A percentile compares a stretch with the other conserved stretches of the same genome.
Conservation (phyloP, 495 filamentous ascomycete genomes). For the Daldinia grandis region DNA sequence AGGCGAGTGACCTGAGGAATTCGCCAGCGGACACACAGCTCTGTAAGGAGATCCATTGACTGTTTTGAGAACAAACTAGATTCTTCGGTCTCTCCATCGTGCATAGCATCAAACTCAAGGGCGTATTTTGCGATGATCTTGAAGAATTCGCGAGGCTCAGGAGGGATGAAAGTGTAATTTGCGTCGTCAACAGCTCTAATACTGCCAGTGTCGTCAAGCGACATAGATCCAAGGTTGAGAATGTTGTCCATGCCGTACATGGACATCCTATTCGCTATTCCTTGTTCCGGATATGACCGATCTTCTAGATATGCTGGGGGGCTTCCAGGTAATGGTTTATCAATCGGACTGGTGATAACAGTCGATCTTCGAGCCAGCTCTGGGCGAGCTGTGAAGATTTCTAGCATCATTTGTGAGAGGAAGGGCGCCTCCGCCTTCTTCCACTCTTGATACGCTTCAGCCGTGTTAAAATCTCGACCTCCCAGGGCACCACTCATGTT, state of each 20-base stretch:
- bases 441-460: slow-evolving; percentile 91
- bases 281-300: slow-evolving; percentile 65
- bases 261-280: slow-evolving; percentile 55
- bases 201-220: slow-evolving; percentile 65
- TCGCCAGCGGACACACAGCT: slow-evolving; percentile 88
- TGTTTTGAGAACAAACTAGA: slow-evolving; percentile 79
- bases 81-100: slow-evolving; percentile 57
- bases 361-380: slow-evolving; percentile 74
- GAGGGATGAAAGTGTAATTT: slow-evolving; percentile 85
- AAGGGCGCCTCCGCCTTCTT: slow-evolving; percentile 83
- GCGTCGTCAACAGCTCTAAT: slow-evolving; percentile 61
- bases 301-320: slow-evolving; percentile 55
- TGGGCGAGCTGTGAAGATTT: slow-evolving; percentile 85
- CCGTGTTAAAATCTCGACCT: slow-evolving; percentile 86
- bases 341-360: slow-evolving; percentile 35
- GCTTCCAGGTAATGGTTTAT: slow-evolving; percentile 59
- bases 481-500: slow-evolving; percentile 80
- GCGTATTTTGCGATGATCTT: slow-evolving; percentile 78
- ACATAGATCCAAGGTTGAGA: slow-evolving; percentile 77
- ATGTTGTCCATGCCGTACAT: slow-evolving; percentile 79
- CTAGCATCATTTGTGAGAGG: slow-evolving; percentile 89
- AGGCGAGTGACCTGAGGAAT: slow-evolving; percentile 84
- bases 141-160: slow-evolving; percentile 83
- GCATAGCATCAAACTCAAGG: slow-evolving; percentile 66
- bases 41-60: slow-evolving; percentile 82